Evolutionary conservation across 495 filamentous ascomycete species (phyloP).

Genomic region (Acidomyces sp.): DNA sequence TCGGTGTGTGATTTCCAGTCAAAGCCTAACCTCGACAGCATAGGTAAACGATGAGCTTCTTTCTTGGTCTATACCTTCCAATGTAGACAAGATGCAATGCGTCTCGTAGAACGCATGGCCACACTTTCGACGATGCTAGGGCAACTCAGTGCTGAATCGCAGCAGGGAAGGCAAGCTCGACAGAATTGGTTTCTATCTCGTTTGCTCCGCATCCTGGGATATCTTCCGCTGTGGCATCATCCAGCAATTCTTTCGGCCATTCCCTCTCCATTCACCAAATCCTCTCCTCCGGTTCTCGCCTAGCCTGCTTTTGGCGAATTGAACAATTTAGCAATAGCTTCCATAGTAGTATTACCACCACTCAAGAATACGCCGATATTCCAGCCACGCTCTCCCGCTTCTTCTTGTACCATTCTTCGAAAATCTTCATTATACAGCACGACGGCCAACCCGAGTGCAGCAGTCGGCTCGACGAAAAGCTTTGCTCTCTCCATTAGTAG

Average conservation of each 20-base stretch:
- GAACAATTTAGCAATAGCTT: constrained; percentile 58
- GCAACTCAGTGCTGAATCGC: too few species aligned
- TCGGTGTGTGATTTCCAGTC: too few species aligned
- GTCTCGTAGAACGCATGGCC: too few species aligned
- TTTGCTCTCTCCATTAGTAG: constrained; percentile 84
- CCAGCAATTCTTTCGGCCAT: constrained; percentile 38
- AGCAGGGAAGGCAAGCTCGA: too few species aligned
- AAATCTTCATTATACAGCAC: constrained; percentile 80
- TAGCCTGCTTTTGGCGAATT: constrained; percentile 21
- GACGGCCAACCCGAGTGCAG: constrained; percentile 72
- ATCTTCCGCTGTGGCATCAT: too few species aligned
- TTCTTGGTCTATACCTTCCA: too few species aligned
- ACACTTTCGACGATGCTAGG: too few species aligned
- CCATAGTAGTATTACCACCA: constrained; percentile 82
- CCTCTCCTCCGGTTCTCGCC: constrained; percentile 28
- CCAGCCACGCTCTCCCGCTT: constrained; percentile 64
- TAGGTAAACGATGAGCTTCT: too few species aligned
- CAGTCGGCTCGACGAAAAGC: constrained; percentile 80
- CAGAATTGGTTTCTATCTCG: too few species aligned
- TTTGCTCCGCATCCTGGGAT: too few species aligned
- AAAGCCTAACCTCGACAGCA: too few species aligned
- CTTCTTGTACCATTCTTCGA: constrained; percentile 50
- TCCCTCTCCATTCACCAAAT: constrained; percentile 30
- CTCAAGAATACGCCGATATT: constrained; percentile 78
- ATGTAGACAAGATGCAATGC: too few species aligned